Base-by-base conservation (phyloP, 768 basidiomycete species). In the Macrolepiota albuminosa region DNA sequence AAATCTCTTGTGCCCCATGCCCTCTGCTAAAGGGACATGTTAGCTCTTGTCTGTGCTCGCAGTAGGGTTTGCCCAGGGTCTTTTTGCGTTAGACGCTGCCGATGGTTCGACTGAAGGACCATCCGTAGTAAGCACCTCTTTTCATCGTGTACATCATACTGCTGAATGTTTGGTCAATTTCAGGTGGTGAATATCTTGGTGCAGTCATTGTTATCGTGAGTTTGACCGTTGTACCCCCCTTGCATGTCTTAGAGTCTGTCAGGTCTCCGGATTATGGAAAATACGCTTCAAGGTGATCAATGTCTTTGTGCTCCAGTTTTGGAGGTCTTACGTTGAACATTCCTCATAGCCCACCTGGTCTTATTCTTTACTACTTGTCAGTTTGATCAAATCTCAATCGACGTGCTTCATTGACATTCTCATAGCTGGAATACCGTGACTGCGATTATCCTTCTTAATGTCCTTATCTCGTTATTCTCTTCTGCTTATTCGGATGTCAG, bases 401-500 rank as follows among this genome's bases (percentile, higher is more conserved):
- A 16, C 39, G 16, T 29, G 24, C 43, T 54, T 24, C 31, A 56
- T 39, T 63, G 50, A 67, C 21, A 49, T 49, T 36, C 18, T 33
- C 14, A 21, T 62, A 89, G 88, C 47, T 95, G 93, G 93, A 93
- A 88, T 73, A 82, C 92, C 56, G 81, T 86, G 24, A 88, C 91
- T 2, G 89, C 85, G 18, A 81, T 97, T 53, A 83, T 98, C 56
- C 80, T 97, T 53, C 83, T 97, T 70, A 98, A 98, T 69, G 86
- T 98, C 68, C 80, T 98, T 68, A 94, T 98, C 66, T 97, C 95
- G n/a, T 75, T 98, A 66, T 97, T 97, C 71, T 87, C 94, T 18
- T 92, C 93, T 53, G 93, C 94, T 0, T 96, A 96, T 67, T 84
- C 87, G 11, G 94, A 95, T 66, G 93, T 91, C 57, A 70, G 81